Evolutionary conservation across 352 stramenopile genomes (phyloP), one percentile per base, ranked within the genome.

Genomic region (Globisporangium polare): DNA sequence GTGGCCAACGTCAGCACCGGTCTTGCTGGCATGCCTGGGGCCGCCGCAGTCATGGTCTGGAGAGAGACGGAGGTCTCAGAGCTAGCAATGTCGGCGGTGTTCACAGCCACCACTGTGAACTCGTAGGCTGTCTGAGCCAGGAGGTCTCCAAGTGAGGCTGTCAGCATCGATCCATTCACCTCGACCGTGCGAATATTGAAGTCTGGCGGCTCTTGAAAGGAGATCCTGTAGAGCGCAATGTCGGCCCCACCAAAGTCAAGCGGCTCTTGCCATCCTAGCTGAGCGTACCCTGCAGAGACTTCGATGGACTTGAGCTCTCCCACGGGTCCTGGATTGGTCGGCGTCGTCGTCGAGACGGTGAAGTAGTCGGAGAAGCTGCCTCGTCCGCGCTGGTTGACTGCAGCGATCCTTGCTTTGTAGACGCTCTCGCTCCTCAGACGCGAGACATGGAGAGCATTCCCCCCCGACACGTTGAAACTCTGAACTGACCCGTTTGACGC

Each of bases 1-100:
- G 75, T 87, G 7, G 79, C 71, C 0, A 62, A 62, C 9, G 73
- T 17, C n/a, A 87, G 56, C 5, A 51, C 7, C 12, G 73, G 71
- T 3, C 39, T 41, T 18, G 71, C 73, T 3, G 75, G 66, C 26
- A 51, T 63, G 3, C 39, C 42, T 10, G 79, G 75, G 10, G 20
- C 5, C 4, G 65, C 62, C 15, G 22, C 35, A 9, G 4, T 13
- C 22, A 35, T 15, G 26, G 78, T 86, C 12, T 29, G 53, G 0
- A 26, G 49, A 18, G 35, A 46, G 0, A 72, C 27, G 43, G 13
- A 61, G 0, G 5, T 24, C 24, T 41, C 6, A 18, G 31, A 20
- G 8, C 75, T 62, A 24, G 20, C 12, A 24, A 78, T 42, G 4
- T 51, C 60, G 26, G 45, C 69, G 2, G 50, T 12, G 26, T 83